Evolutionary conservation across 2,329 filamentous ascomycete genomes (phyloP), one percentile per base, ranked within the genome.

Genomic region (Cercospora beticola): DNA sequence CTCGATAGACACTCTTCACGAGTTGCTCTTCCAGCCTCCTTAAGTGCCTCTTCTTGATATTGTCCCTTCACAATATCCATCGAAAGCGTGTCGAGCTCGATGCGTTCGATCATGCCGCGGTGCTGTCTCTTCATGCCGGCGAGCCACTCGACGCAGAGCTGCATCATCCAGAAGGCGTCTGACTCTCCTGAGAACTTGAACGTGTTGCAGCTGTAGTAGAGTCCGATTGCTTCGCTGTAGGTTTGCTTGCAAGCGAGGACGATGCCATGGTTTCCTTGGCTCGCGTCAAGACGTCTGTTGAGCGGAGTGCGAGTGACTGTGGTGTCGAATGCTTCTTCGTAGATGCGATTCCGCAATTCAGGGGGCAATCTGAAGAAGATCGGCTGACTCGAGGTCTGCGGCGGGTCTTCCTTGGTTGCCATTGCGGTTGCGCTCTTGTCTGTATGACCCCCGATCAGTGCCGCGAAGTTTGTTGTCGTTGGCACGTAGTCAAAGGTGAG

Each of bases 231-330:
- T 54, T 73, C 69, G 46, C 9, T 8, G 26, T 66, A 36, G 21
- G 66, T 66, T 12, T 68, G 67, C 58, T 69, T 71, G 62, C 71
- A 70, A 28, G 62, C 57, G n/a, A 68, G 21, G 1, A 73, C 28
- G 1, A 73, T 56, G 9, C 61, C 66, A 3, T 61, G 14, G 16
- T 14, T 14, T 26, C 58, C 21, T 16, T 36, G 1, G 18, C 31
- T 21, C 5, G 31, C 12, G 0, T 18, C 8, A 4, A 26, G 21
- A 26, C 21, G 26, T 4, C 28, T 21, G 7, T 31, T 1, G n/a
- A 28, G 18, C 28, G 4, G 18, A 54, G 12, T 14, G 18, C 49
- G 49, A 54, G 21, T 14, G 21, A 54, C 21, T 54, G 49, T 54
- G 10, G 18, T 30, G 12, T 62, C 9, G 43, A 68, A 65, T 2